Percentiles rank a stretch among this genome's conserved stretches.
Conservation (phyloP, 1,139 yeast genomes). For the Pichia sorboxylosa region DNA sequence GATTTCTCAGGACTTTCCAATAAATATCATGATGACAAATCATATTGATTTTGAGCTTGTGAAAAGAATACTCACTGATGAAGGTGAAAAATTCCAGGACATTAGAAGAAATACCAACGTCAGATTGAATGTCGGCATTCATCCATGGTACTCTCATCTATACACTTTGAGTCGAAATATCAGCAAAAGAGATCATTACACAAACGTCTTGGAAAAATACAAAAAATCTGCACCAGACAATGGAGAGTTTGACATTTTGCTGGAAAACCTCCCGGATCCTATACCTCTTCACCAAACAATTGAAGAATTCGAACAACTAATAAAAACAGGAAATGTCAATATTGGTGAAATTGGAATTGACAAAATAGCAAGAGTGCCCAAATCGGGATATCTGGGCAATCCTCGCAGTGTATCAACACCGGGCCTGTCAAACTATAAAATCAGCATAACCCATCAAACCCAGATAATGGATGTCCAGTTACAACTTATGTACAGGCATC, state of each 20-base stretch:
- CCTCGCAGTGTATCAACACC: constrained; percentile 2
- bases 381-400: constrained; percentile 43
- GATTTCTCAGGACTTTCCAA: constrained; percentile 2
- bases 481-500: constrained; percentile 19
- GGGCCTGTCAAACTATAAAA: constrained; percentile 23
- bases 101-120: constrained; percentile 21
- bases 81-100: too few relatives aligned
- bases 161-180: constrained; percentile 27
- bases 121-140: constrained; percentile 67
- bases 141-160: constrained; percentile 82
- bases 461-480: constrained; percentile 40
- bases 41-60: constrained; percentile 34
- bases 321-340: constrained; percentile 7
- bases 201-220: constrained; percentile 27
- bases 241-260: constrained; percentile 25
- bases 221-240: constrained; percentile 2
- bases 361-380: constrained; percentile 59
- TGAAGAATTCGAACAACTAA: constrained; percentile 7
- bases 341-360: constrained; percentile 93
- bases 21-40: constrained; percentile 47
- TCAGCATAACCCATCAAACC: constrained; percentile 54
- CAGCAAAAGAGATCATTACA: constrained; percentile 38
- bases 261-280: constrained; percentile 53
- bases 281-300: constrained; percentile 32
- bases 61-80: constrained; percentile 5